These are phyloP conservation scores for Aureobasidium vineae DNA, from an alignment of 2,329 filamentous ascomycete species.

Conservation along the genomic window DNA sequence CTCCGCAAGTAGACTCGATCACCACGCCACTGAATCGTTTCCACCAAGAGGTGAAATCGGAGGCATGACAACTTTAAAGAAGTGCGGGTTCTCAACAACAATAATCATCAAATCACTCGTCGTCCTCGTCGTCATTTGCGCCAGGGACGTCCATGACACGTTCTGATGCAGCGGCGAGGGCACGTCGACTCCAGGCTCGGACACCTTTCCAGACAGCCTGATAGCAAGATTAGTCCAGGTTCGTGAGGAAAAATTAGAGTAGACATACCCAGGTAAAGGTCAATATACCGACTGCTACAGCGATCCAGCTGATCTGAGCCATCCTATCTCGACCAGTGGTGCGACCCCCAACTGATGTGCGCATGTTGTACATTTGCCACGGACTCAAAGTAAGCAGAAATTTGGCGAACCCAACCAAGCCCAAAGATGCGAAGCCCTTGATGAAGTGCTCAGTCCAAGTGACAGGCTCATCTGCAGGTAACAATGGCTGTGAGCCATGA, in stretches of 20 bases:
- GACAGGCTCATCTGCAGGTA: constrained; percentile 49
- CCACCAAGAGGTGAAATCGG: constrained; percentile 49
- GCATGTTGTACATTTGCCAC: constrained; percentile 73
- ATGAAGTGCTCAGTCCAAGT: constrained; percentile 81
- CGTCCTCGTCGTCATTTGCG: constrained; percentile 58
- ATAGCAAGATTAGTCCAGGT: constrained; percentile 31
- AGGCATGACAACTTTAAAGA: constrained; percentile 87
- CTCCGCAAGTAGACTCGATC: constrained; percentile 96
- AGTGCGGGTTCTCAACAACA: constrained; percentile 59
- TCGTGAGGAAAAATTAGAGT: neutral
- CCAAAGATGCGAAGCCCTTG: constrained; percentile 88
- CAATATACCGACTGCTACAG: constrained; percentile 74
- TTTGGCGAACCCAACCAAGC: constrained; percentile 81
- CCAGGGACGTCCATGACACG: constrained; percentile 77
- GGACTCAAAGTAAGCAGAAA: constrained; percentile 71
- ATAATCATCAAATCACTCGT: constrained; percentile 30
- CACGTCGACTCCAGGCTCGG: constrained; percentile 66
- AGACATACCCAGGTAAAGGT: constrained; percentile 72
- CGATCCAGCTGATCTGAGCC: constrained; percentile 73
- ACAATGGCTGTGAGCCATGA: constrained; percentile 27
- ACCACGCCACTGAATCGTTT: constrained; percentile 69
- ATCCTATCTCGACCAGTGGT: constrained; percentile 72
- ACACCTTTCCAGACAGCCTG: constrained; percentile 81
- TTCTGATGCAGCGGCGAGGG: constrained; percentile 75
- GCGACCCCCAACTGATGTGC: constrained; percentile 57